Evolutionary conservation across 495 filamentous ascomycete genomes (phyloP).

Genomic region (Podospora conica): DNA sequence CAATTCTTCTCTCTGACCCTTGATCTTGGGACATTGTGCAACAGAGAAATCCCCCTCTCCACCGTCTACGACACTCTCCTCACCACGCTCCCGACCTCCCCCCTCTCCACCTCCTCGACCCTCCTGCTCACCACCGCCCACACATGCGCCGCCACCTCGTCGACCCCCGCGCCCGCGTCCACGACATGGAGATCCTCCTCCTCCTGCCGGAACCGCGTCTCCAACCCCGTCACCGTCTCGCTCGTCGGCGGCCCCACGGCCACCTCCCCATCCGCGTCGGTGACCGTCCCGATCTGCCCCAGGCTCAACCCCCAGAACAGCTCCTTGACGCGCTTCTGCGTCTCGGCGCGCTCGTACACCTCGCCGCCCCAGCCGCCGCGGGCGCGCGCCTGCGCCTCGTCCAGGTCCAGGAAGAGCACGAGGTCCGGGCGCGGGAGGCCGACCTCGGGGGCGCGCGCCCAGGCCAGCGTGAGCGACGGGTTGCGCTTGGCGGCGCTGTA

Average conservation of each 20-base stretch:
- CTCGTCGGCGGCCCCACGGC: constrained; percentile 22
- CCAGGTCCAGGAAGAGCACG: constrained; percentile 79
- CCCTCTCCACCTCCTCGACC: constrained; percentile 41
- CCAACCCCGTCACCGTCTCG: constrained; percentile 17
- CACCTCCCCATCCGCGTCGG: constrained; percentile 18
- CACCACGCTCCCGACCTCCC: constrained; percentile 39
- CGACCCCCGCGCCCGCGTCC: constrained; percentile 45
- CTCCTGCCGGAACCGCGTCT: constrained; percentile 43
- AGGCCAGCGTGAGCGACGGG: constrained; percentile 59
- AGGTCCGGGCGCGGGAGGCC: constrained; percentile 84
- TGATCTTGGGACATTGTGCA: neutral
- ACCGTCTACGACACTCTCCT: constrained; percentile 32
- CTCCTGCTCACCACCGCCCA: constrained; percentile 43
- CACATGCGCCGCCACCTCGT: constrained; percentile 46
- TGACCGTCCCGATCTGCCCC: constrained; percentile 35
- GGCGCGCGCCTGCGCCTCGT: constrained; percentile 60
- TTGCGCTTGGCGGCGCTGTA: constrained; percentile 92
- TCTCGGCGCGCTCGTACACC: constrained; percentile 77
- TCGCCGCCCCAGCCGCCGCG: constrained; percentile 84
- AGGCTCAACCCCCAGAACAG: constrained; percentile 56
- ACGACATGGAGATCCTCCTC: constrained; percentile 50
- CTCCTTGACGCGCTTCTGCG: constrained; percentile 74
- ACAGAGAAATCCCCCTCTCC: neutral
- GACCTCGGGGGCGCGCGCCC: constrained; percentile 76
- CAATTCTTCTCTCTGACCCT: neutral